Evolutionary conservation across 768 basidiomycete genomes (phyloP).

Genomic region (Kondoa subrosea): DNA sequence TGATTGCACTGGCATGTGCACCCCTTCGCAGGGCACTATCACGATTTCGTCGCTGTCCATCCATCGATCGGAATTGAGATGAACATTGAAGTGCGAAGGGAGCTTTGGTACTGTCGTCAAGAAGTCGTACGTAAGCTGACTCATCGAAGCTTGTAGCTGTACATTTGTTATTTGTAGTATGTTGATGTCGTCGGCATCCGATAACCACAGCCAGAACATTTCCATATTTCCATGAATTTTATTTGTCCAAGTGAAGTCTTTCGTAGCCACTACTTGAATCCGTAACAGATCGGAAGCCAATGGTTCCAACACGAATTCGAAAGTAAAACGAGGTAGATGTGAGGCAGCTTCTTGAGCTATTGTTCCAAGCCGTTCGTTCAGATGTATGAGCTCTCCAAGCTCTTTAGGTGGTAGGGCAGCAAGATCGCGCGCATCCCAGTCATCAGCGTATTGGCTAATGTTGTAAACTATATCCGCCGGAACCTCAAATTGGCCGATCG

Average conservation of each 20-base stretch:
- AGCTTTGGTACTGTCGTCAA: constrained; percentile 53
- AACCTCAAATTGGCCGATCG: constrained; percentile 59
- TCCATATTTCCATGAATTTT: constrained; percentile 59
- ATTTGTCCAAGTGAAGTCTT: constrained; percentile 61
- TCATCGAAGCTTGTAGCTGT: constrained; percentile 50
- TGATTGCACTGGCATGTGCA: constrained; percentile 51
- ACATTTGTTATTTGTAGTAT: constrained; percentile 68
- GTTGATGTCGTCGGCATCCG: constrained; percentile 60
- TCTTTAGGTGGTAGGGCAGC: constrained; percentile 48
- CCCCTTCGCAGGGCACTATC: constrained; percentile 44
- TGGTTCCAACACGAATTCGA: constrained; percentile 58
- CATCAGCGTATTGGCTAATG: constrained; percentile 62
- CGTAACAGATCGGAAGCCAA: constrained; percentile 68
- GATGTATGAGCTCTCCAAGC: constrained; percentile 60
- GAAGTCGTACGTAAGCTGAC: constrained; percentile 51
- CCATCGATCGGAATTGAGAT: constrained; percentile 80
- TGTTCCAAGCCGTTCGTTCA: constrained; percentile 68
- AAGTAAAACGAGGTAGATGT: constrained; percentile 58
- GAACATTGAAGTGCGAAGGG: constrained; percentile 53
- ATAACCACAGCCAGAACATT: constrained; percentile 91
- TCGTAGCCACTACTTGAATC: constrained; percentile 47
- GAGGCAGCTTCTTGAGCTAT: constrained; percentile 63
- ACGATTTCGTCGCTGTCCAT: constrained; percentile 70
- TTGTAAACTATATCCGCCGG: constrained; percentile 61
- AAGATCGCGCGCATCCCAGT: constrained; percentile 57